These are phyloP conservation scores for Coemansia sp. DNA, from an alignment of 192 early-diverging fungal genomes.

Conservation along the genomic window DNA sequence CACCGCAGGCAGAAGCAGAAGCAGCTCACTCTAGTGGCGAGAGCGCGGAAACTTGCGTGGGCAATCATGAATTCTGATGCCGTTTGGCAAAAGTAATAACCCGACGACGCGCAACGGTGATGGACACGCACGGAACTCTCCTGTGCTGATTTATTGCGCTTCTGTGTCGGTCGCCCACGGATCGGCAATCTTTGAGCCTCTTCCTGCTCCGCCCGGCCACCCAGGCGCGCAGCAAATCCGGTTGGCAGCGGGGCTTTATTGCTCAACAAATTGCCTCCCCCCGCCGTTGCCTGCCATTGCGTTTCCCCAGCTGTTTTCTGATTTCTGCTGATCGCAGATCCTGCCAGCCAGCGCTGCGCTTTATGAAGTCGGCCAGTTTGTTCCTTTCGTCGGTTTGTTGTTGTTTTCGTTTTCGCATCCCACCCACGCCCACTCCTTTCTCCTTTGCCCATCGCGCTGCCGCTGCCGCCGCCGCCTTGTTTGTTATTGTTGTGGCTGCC, in stretches of 20 bases:
- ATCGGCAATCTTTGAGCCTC: too few species aligned
- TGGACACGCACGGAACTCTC: too few species aligned
- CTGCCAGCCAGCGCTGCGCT: neutral
- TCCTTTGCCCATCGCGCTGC: neutral
- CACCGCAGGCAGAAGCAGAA: too few species aligned
- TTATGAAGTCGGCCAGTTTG: too few species aligned
- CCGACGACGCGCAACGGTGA: too few species aligned
- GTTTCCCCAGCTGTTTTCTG: neutral
- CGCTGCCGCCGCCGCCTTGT: neutral
- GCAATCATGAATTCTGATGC: too few species aligned
- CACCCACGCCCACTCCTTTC: neutral
- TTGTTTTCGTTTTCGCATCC: neutral
- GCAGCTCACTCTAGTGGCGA: too few species aligned
- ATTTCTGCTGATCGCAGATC: slow-evolving; percentile 6
- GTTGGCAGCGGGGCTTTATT: slow-evolving; percentile 4
- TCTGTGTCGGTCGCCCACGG: slow-evolving; percentile 7
- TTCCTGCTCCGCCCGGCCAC: too few species aligned
- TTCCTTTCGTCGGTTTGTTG: neutral
- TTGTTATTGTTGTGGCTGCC: neutral
- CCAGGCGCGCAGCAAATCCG: too few species aligned
- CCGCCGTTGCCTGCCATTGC: neutral
- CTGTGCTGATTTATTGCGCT: neutral
- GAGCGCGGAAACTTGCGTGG: too few species aligned
- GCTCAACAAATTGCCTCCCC: slow-evolving; percentile 3
- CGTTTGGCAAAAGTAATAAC: too few species aligned